Conservation (phyloP, 2,329 filamentous ascomycete genomes). For the Xylaria hypoxylon region DNA sequence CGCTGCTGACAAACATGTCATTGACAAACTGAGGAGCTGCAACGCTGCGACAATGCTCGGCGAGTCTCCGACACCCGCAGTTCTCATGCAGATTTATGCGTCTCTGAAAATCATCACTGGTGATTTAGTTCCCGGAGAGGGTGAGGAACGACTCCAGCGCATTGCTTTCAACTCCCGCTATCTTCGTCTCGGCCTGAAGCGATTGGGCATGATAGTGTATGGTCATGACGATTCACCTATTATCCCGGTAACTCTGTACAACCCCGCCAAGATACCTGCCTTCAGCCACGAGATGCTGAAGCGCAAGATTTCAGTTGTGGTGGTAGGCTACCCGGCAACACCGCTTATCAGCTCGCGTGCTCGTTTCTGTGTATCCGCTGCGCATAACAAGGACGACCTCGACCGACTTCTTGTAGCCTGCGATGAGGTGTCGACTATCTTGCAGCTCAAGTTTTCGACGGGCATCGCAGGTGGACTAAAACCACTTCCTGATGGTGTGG, state of each 20-base stretch:
- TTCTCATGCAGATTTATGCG: constrained; percentile 89
- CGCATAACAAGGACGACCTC: constrained; percentile 98
- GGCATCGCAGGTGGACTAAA: constrained; percentile 90
- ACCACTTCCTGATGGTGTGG: constrained; percentile 77
- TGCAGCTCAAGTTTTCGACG: constrained; percentile 97
- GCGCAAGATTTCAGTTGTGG: constrained; percentile 96
- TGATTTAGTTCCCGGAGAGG: constrained; percentile 88
- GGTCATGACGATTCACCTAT: constrained; percentile 98
- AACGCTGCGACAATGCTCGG: constrained; percentile 90
- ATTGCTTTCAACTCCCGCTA: constrained; percentile 99
- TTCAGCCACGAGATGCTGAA: constrained; percentile 99
- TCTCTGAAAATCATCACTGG: constrained; percentile 90
- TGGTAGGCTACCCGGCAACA: constrained; percentile 96
- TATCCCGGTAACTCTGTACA: constrained; percentile 92
- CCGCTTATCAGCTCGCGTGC: constrained; percentile 94
- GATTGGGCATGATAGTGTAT: constrained; percentile 95
- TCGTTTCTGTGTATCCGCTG: constrained; percentile 93
- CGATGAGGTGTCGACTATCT: constrained; percentile 89
- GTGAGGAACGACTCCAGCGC: constrained; percentile 93
- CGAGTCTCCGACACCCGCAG: constrained; percentile 87
- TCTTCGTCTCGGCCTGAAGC: constrained; percentile 95
- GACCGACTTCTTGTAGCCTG: constrained; percentile 90
- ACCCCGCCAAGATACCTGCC: constrained; percentile 98
- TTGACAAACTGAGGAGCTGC: constrained; percentile 87
- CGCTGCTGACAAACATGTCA: constrained; percentile 87